Percentiles rank a stretch among this genome's conserved stretches.
Conservation (phyloP, 176 grass and related monocot genomes). For the sorghum (Sorghum bicolor) region Sorghum_bicolor_NCBIv3 NC_012878.2:721001-721500, state of each 20-base stretch:
- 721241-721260: background rate
- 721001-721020: background rate
- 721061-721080: background rate
- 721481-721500: slow-evolving; percentile 14
- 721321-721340: background rate
- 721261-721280: background rate
- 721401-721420: background rate
- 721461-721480: background rate
- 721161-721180: background rate
- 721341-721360: background rate
- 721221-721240: background rate
- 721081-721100: background rate
- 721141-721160: background rate
- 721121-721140: background rate
- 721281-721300: background rate
- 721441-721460: background rate
- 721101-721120: background rate
- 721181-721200: background rate
- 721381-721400: background rate
- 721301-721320: background rate
- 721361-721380: background rate
- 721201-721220: background rate
- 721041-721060: background rate
- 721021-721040: background rate
- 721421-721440: slow-evolving; percentile 13